Base-by-base conservation (phyloP, 176 grass and related monocot species). In the Zizania latifolia region DNA sequence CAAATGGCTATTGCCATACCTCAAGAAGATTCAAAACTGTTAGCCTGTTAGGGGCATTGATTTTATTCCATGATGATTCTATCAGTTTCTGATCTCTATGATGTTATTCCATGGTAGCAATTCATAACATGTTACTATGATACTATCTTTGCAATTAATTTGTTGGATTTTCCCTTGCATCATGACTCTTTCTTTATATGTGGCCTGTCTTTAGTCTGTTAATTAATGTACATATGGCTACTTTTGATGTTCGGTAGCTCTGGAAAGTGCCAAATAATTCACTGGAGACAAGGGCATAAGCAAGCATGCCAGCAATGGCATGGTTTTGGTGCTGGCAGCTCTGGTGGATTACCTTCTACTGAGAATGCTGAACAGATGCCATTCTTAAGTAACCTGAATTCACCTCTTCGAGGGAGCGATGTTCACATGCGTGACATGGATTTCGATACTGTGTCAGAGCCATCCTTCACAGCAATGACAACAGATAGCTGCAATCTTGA, bases 271-370 rank as follows among this genome's bases (percentile, higher is more conserved):
- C 95, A 99, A 91, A 99, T 99, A 86, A 70, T 81, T 68, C 95
- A 99, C 72, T 99, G 95, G 95, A 86, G 95, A 70, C 92, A 94
- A 67, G 95, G 86, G 39, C 95, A 99, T 76, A 99, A 84, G 82
- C 84, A 99, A 77, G 80, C 81, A 70, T 99, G 95, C 77, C 87
- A 90, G 58, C 85, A 81, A 79, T 94, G 86, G 89, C 56, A 80
- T 84, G 86, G 75, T 72, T 82, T 32, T 14, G 44, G 66, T 51
- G 67, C 43, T 31, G 57, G 48, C 82, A 69, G 57, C 61, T 86
- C 82, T 83, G 61, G 74, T 63, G 77, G 76, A 21, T 10, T 69
- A 76, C 56, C 67, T 88, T 38, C 39, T 64, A 78, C 70, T 55
- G 86, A 88, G 75, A 29, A 43, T 58, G 37, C 79, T 70, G 89